phyloP scores from a whole-genome alignment of 129 eudicot genomes.

The Ambrosia artemisiifolia region DNA sequence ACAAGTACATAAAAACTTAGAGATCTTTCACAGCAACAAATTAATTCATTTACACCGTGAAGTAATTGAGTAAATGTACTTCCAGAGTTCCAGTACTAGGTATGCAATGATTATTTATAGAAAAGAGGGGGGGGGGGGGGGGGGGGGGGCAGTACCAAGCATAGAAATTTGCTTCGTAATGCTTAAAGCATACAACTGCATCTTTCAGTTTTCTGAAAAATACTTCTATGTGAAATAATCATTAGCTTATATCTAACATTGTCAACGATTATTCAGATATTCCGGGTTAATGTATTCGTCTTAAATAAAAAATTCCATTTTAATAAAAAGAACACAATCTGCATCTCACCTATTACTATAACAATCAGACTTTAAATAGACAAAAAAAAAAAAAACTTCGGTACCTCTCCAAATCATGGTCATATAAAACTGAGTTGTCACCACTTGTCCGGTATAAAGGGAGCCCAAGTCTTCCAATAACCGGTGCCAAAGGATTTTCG shows the following conservation, averaged over 20 bases:
- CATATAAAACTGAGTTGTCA: constrained; percentile 95
- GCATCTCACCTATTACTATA: background rate
- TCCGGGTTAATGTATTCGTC: background rate
- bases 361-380: constrained; percentile 11
- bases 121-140: too few species aligned
- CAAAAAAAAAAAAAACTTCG: background rate
- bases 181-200: background rate
- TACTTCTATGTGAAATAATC: too few species aligned
- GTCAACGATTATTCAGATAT: background rate
- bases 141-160: too few species aligned
- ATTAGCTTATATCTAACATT: too few species aligned
- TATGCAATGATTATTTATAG: background rate
- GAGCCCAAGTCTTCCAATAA: constrained; percentile 84
- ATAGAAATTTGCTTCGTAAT: too few species aligned
- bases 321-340: background rate
- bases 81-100: background rate
- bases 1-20: background rate
- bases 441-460: constrained; percentile 97
- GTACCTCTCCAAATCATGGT: constrained; percentile 98
- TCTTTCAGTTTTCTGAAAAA: too few species aligned
- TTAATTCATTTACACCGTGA: background rate
- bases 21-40: background rate
- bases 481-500: constrained; percentile 94
- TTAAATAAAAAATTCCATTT: background rate
- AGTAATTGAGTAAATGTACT: background rate